Evolutionary conservation across 2,329 filamentous ascomycete species (phyloP), one percentile per base, ranked within the genome.

Genomic region (Chlorencoelia australis): DNA sequence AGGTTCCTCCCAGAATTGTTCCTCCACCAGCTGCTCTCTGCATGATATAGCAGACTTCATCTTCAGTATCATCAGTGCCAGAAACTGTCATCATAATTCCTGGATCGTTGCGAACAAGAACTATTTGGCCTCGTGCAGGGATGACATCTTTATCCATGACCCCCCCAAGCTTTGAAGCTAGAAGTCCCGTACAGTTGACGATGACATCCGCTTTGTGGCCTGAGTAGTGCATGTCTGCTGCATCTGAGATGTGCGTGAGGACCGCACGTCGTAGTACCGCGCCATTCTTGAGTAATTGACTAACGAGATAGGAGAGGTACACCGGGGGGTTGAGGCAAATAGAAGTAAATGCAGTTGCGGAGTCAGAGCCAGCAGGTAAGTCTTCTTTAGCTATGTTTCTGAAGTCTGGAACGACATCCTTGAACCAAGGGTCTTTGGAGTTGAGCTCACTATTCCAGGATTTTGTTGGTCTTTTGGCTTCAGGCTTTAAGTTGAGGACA

Each of bases 281-380:
- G 18, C 85, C 83, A 39, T 76, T 73, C 49, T 75, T 76, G 18
- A 82, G 68, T 57, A 85, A 93, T 61, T 91, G 79, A 1, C 83
- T 82, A 0, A 83, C 66, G 0, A 96, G 76, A 75, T 83, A 95
- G 4, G 84, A 76, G 2, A 95, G 74, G 61, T 95, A 96, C 40
- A 95, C 62, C 27, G 82, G 75, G 0, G 84, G 84, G 62, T 96
- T 95, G 58, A 95, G 89, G 62, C 88, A 95, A 26, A 94, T 79
- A 1, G 83, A 89, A 6, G 75, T 85, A 59, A 91, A 94, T 37
- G 71, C 67, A 33, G 75, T 82, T 16, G 77, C 87, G 8, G 79
- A 81, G 42, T 86, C 79, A 35, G 79, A 72, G 13, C 73, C 82
- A 0, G 63, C 50, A 0, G 75, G 72, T 1, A 94, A 63, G 47